phyloP scores from a whole-genome alignment of 2,329 filamentous ascomycete species.

The Botrytis fabae region DNA sequence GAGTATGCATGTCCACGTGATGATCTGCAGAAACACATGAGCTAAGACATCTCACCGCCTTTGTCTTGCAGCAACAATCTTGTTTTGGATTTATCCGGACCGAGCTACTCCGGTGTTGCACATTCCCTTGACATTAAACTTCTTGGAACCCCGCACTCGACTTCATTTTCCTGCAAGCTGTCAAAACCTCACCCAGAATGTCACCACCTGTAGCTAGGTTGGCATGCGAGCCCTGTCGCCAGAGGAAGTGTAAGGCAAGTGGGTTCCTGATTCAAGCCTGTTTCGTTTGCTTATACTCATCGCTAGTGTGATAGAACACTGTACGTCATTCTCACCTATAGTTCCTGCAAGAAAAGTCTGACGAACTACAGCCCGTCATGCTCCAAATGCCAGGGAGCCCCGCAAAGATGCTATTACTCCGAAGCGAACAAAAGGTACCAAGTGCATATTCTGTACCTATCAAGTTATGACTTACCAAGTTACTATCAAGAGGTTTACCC shows the following conservation, averaged over 20 bases:
- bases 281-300: background rate
- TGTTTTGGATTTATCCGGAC: background rate
- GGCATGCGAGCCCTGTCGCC: background rate
- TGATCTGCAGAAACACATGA: background rate
- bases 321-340: background rate
- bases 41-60: background rate
- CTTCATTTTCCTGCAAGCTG: background rate
- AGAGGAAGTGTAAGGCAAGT: constrained; percentile 1
- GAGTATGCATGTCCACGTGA: background rate
- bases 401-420: background rate
- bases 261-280: background rate
- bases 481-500: background rate
- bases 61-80: background rate
- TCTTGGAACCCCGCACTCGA: background rate
- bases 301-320: background rate
- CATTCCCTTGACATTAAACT: background rate
- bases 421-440: background rate
- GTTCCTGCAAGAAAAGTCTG: background rate
- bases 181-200: background rate
- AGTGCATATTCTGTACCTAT: background rate
- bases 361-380: background rate
- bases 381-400: background rate
- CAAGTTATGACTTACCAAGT: background rate
- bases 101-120: background rate
- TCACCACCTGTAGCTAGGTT: background rate